A percentile compares a stretch with the other conserved stretches of the same genome.
phyloP scores from a whole-genome alignment of 2,329 filamentous ascomycete species.

The Diaporthe citri region DNA sequence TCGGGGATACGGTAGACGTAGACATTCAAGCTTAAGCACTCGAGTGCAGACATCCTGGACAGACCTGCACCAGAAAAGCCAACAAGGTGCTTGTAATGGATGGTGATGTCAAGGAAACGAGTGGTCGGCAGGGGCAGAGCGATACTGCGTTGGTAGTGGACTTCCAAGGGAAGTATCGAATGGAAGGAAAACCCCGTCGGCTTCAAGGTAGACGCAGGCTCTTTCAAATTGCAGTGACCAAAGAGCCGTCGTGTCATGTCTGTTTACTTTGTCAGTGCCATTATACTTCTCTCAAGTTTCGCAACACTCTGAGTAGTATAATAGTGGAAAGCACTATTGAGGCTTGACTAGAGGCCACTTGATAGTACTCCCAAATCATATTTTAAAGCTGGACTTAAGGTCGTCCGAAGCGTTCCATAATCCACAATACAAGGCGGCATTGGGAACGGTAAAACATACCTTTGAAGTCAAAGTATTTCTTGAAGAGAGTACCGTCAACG shows the following conservation, averaged over 20 bases:
- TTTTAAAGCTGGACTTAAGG: background rate
- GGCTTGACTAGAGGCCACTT: background rate
- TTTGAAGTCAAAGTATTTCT: background rate
- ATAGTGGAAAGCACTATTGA: background rate
- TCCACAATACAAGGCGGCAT: background rate
- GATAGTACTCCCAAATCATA: background rate
- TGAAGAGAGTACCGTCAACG: background rate
- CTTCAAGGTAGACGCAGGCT: background rate
- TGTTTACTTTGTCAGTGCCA: background rate
- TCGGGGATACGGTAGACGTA: background rate
- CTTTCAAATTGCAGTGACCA: background rate
- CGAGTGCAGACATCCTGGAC: background rate
- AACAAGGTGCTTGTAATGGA: background rate
- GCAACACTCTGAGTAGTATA: background rate
- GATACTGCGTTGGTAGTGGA: background rate
- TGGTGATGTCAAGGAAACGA: background rate
- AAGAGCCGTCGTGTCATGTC: background rate
- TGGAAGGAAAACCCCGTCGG: background rate
- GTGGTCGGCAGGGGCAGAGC: background rate
- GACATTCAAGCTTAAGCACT: background rate
- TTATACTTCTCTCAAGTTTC: background rate
- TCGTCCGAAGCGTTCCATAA: background rate
- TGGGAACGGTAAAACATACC: background rate
- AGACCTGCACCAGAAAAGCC: background rate
- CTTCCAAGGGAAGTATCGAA: background rate